phyloP scores from a whole-genome alignment of 2,329 filamentous ascomycete species.

The Colletotrichum coccodes region DNA sequence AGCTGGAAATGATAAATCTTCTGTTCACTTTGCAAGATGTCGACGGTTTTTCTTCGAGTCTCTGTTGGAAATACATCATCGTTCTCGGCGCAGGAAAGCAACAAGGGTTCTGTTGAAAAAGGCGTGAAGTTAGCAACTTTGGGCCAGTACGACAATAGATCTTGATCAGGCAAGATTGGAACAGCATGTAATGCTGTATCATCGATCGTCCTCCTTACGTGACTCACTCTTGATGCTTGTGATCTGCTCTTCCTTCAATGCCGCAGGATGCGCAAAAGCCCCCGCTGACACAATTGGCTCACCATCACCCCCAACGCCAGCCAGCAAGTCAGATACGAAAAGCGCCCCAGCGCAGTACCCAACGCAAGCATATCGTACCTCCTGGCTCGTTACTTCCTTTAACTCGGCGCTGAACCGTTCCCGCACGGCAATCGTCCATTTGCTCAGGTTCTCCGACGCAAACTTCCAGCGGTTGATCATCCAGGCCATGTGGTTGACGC shows the following conservation, averaged over 20 bases:
- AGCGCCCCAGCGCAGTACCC: constrained; percentile 55
- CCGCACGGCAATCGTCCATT: constrained; percentile 53
- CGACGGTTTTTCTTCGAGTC: constrained; percentile 49
- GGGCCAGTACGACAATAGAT: neutral
- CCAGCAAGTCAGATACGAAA: constrained; percentile 50
- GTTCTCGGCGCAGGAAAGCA: constrained; percentile 56
- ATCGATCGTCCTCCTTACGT: too few species aligned
- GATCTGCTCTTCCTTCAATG: constrained; percentile 59
- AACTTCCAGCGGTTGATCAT: constrained; percentile 54
- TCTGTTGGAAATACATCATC: constrained; percentile 54
- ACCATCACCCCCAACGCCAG: constrained; percentile 5
- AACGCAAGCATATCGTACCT: constrained; percentile 51
- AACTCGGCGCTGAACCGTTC: constrained; percentile 43
- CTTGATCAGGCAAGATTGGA: too few species aligned
- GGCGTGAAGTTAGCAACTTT: neutral
- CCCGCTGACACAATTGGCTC: constrained; percentile 47
- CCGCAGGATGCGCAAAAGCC: constrained; percentile 62
- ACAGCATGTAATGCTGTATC: too few species aligned
- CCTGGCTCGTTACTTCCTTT: neutral
- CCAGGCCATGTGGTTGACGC: constrained; percentile 60
- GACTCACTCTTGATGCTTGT: constrained; percentile 45
- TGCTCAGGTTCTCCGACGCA: constrained; percentile 53
- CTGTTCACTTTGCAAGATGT: constrained; percentile 50
- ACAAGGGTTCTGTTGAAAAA: constrained; percentile 56
- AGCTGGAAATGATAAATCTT: constrained; percentile 70